phyloP scores from a whole-genome alignment of 805 yeast genomes.

The Candida ponderosae region DNA sequence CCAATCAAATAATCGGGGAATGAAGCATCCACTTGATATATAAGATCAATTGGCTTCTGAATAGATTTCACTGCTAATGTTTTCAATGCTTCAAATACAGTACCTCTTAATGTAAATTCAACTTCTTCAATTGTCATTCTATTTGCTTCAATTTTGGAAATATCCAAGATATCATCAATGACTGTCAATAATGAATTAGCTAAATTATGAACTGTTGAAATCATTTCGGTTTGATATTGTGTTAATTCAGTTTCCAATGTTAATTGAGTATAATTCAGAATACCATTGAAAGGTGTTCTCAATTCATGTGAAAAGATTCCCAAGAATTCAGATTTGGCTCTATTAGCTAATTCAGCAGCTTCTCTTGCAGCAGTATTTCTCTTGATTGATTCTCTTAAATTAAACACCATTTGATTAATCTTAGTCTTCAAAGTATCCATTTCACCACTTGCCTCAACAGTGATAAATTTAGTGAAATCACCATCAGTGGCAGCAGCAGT shows the following conservation, averaged over 20 bases:
- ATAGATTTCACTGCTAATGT: slow-evolving; percentile 81
- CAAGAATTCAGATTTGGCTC: slow-evolving; percentile 77
- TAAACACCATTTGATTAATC: slow-evolving; percentile 69
- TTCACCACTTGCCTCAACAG: slow-evolving; percentile 83
- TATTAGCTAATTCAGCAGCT: slow-evolving; percentile 80
- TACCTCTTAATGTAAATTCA: slow-evolving; percentile 73
- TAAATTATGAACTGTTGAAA: slow-evolving; percentile 74
- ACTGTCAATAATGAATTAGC: slow-evolving; percentile 77
- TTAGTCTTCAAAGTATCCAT: slow-evolving; percentile 47
- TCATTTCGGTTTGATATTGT: slow-evolving; percentile 82
- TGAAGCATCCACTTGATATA: slow-evolving; percentile 71
- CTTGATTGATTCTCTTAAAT: slow-evolving; percentile 75
- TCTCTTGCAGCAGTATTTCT: slow-evolving; percentile 85
- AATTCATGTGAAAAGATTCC: slow-evolving; percentile 82
- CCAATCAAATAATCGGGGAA: slow-evolving; percentile 80
- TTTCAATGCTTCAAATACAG: slow-evolving; percentile 78
- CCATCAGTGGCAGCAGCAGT: slow-evolving; percentile 92
- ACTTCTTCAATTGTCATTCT: slow-evolving; percentile 83
- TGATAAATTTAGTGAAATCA: slow-evolving; percentile 76
- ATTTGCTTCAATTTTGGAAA: slow-evolving; percentile 82
- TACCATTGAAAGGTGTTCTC: slow-evolving; percentile 83
- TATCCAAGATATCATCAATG: slow-evolving; percentile 79
- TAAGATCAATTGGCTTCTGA: slow-evolving; percentile 68
- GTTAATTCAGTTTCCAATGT: slow-evolving; percentile 78
- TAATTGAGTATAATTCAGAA: slow-evolving; percentile 82